A percentile compares a stretch with the other conserved stretches of the same genome.
phyloP scores from a whole-genome alignment of 257 asterid species.

The Prunella vulgaris region DNA sequence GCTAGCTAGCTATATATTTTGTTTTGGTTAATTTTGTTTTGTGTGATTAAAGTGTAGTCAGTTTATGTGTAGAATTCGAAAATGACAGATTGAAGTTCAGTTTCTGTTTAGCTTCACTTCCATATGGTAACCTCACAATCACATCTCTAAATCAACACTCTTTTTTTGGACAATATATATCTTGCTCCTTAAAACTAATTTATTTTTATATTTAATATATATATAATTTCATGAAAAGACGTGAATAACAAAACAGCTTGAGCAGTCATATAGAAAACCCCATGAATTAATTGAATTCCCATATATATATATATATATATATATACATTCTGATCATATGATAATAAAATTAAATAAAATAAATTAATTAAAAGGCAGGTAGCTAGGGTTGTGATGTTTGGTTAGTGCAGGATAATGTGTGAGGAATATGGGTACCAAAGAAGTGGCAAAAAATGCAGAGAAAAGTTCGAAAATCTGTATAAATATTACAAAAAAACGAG shows the following conservation, averaged over 20 bases:
- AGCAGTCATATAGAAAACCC: neutral
- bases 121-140: conserved; percentile 2
- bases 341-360: neutral
- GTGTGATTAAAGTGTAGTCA: neutral
- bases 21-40: too few relatives aligned
- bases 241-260: neutral
- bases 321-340: conserved; percentile 24
- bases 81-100: conserved; percentile 28
- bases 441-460: conserved; percentile 92
- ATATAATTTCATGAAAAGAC: conserved; percentile 22
- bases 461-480: conserved; percentile 87
- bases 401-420: conserved; percentile 56
- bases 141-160: conserved; percentile 6
- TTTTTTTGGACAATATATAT: neutral
- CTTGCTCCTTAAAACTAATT: neutral
- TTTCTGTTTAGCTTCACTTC: conserved; percentile 19
- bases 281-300: neutral
- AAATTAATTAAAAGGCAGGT: neutral
- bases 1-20: too few relatives aligned
- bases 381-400: conserved; percentile 46
- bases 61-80: conserved; percentile 12
- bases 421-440: conserved; percentile 85
- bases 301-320: too few relatives aligned
- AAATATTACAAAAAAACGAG: conserved; percentile 92
- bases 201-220: neutral